Base-by-base conservation (phyloP, 2,329 filamentous ascomycete species). In the Colletotrichum sp. region DNA sequence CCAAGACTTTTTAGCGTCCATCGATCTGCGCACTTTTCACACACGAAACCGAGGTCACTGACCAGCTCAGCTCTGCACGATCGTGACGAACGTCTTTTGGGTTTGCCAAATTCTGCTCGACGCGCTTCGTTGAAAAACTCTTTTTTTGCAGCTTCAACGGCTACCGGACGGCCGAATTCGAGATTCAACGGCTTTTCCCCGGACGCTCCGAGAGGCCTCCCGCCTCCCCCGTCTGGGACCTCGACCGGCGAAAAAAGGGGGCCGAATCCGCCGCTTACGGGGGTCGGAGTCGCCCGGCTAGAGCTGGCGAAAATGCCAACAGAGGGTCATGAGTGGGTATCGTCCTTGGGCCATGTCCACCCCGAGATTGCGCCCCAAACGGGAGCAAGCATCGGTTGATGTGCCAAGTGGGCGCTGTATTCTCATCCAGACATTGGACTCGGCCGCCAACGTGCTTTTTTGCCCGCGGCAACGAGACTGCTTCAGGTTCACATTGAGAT, bases 281-380 rank as follows among this genome's bases (percentile, higher is more conserved):
- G 67, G 57, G 38, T 63, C 63, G 18, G 55, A 66, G 15, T 43
- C 63, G 26, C 30, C 69, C 73, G 63, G 48, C 38, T 18, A 75
- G 38, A 65, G 57, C 69, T 73, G 64, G 73, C 70, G 57, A 68
- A 21, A 58, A 72, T 15, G 18, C 28, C 28, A 38, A 38, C 18
- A 60, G 70, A 60, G 63, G 34, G 26, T 65, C 34, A 18, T 12
- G 13, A 13, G 73, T 75, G 73, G 73, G 43, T 73, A 48, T 58
- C 24, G 34, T 65, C 58, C 58, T 60, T 65, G 43, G 32, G 55
- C 8, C 24, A 48, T 67, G n/a, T 21, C 70, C 73, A 73, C 48
- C 8, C 73, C 64, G 70, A 75, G 64, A 75, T 75, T 75, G 64
- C 64, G 48, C 57, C 64, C 57, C 32, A 65, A 75, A 72, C 30